Evolutionary conservation across 352 stramenopile genomes (phyloP), one percentile per base, ranked within the genome.

Genomic region (Pythium plurisporium): DNA sequence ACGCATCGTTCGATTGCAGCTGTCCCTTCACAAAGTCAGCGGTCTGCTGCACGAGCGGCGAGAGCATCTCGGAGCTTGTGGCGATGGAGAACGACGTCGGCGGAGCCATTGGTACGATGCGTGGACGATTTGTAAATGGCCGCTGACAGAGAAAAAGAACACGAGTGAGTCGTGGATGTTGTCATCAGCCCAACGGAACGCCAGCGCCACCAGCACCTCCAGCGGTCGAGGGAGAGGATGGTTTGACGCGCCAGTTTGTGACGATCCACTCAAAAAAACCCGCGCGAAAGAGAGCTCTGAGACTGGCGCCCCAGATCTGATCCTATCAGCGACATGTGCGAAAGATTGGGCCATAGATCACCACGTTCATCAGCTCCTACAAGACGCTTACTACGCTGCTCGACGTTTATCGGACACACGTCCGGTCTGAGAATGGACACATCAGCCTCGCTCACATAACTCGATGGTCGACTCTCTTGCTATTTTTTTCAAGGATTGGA

Each of bases 1-100:
- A 95, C 23, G 85, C 85, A 47, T 95, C 85, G 64, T 91, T 91
- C 29, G 58, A 69, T 54, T 81, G 67, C 26, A 94, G 74, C 55
- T 87, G 70, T n/a, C 74, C 60, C 60, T 83, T 69, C 33, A 94
- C 84, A 53, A 91, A 94, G 29, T 70, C 75, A 3, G 74, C 82
- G 6, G 84, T 94, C 30, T 76, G 72, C 48, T 81, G 65, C 45
- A 94, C 81, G 25, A 94, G 63, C 54, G 65, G 45, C 41, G 76
- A 84, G 5, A 66, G 50, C 30, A 33, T 36, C 34, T 38, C 38
- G 22, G 15, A 27, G 43, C 23, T 46, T 7, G 56, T 62, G 40
- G 51, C 44, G 51, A 60, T 56, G 15, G 44, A 43, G 57, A 63
- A 60, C 4, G 25, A 45, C 33, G 74, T 67, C 11, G 58, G 53